phyloP scores from a whole-genome alignment of 2,329 filamentous ascomycete genomes.

The Plenodomus biglobosus region DNA sequence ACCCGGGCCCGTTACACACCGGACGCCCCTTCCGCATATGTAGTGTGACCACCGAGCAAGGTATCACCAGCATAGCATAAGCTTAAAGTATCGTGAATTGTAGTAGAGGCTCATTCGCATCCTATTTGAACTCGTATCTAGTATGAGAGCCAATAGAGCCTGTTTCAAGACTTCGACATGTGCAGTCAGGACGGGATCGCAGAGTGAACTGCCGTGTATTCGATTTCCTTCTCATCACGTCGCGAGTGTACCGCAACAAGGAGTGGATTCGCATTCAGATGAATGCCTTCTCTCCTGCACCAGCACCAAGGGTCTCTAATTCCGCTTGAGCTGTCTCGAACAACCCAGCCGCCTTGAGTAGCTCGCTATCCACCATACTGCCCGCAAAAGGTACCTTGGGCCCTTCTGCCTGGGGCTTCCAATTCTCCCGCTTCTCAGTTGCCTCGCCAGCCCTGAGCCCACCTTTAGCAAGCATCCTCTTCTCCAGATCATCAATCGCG shows the following conservation, averaged over 20 bases:
- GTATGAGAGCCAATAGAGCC: too few species aligned
- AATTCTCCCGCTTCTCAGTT: slow-evolving; percentile 18
- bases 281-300: slow-evolving; percentile 7
- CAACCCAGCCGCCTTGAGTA: slow-evolving; percentile 35
- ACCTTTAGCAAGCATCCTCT: slow-evolving; percentile 18
- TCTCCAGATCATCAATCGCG: slow-evolving; percentile 18
- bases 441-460: slow-evolving; percentile 17
- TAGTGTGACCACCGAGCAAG: background rate
- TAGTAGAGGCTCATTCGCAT: too few species aligned
- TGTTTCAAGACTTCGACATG: too few species aligned
- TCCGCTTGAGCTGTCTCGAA: slow-evolving; percentile 22
- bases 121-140: too few species aligned
- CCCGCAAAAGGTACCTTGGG: slow-evolving; percentile 34
- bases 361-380: slow-evolving; percentile 32
- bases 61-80: too few species aligned
- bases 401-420: slow-evolving; percentile 21
- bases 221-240: too few species aligned
- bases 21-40: background rate
- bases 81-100: too few species aligned
- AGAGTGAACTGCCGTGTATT: too few species aligned
- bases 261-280: background rate
- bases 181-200: too few species aligned
- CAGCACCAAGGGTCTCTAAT: slow-evolving; percentile 13
- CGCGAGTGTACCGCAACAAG: background rate
- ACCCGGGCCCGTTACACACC: background rate